These are phyloP conservation scores for Dothiorella sarmentorum DNA, from an alignment of 2,329 filamentous ascomycete genomes.

Conservation along the genomic window DNA sequence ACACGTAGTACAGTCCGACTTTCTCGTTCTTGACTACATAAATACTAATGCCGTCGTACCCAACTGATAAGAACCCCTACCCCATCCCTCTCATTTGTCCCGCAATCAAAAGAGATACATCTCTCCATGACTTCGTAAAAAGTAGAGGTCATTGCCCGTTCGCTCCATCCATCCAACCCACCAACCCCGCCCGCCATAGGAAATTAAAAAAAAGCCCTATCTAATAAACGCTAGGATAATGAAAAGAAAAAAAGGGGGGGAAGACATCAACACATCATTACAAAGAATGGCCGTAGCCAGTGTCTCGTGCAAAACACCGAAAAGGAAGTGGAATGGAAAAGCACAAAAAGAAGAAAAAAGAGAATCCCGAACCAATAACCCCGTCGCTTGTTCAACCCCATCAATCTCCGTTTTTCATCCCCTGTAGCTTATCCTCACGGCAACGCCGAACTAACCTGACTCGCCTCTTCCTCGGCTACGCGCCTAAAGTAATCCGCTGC, in stretches of 20 bases:
- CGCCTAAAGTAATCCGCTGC: slow-evolving; percentile 37
- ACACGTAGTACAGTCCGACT: too few species aligned
- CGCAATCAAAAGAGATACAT: not conserved
- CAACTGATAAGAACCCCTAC: not conserved
- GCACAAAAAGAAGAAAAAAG: not conserved
- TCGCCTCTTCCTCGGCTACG: slow-evolving; percentile 34
- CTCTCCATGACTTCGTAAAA: not conserved
- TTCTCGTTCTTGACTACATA: not conserved
- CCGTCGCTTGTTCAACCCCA: not conserved
- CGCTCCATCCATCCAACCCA: not conserved
- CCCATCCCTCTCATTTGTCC: too few species aligned
- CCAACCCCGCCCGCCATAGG: too few species aligned
- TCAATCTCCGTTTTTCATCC: not conserved
- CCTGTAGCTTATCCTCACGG: not conserved
- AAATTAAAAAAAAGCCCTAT: not conserved
- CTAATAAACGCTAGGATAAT: too few species aligned
- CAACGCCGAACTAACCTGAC: slow-evolving; percentile 5
- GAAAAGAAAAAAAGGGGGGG: not conserved
- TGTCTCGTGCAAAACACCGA: not conserved
- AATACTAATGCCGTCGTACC: not conserved
- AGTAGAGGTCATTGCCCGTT: not conserved
- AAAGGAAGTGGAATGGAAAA: too few species aligned
- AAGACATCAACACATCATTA: slow-evolving; percentile 3
- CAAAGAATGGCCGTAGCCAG: slow-evolving; percentile 9
- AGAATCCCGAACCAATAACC: not conserved